Evolutionary conservation across 2,329 filamentous ascomycete genomes (phyloP).

Genomic region (Calonectria hongkongensis): DNA sequence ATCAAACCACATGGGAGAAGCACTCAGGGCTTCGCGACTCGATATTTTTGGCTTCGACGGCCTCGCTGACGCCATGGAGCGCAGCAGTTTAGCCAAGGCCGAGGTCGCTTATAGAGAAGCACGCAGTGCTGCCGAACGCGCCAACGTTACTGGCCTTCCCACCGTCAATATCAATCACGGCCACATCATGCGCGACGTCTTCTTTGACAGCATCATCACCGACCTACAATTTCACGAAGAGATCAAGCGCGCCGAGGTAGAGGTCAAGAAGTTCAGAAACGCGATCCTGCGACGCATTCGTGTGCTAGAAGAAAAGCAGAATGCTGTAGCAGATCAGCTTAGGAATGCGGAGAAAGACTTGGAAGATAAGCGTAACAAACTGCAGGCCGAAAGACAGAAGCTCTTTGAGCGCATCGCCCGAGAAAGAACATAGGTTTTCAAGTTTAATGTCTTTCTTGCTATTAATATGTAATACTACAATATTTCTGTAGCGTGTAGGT

Average conservation of each 20-base stretch:
- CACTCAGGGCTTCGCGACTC: not conserved
- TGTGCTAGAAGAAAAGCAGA: not conserved
- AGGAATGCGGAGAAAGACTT: not conserved
- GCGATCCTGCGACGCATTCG: not conserved
- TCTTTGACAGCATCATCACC: conserved; percentile 10
- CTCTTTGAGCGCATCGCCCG: not conserved
- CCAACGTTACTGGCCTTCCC: not conserved
- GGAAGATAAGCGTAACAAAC: conserved; percentile 4
- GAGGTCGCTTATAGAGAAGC: not conserved
- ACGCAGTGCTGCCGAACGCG: not conserved
- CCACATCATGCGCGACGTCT: conserved; percentile 3
- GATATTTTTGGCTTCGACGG: conserved; percentile 3
- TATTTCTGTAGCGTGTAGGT: not conserved
- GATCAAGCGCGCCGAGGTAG: not conserved
- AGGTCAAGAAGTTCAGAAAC: conserved; percentile 3
- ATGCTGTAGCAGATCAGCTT: not conserved
- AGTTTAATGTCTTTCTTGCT: not conserved
- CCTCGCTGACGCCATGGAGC: conserved; percentile 2
- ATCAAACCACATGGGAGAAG: not conserved
- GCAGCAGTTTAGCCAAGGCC: conserved; percentile 4
- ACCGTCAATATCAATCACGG: not conserved
- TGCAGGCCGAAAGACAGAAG: not conserved
- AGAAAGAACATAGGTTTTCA: not conserved
- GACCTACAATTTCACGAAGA: conserved; percentile 8
- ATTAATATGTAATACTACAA: not conserved